A percentile compares a stretch with the other conserved stretches of the same genome.
These are phyloP conservation scores for Persicaria maculosa DNA, from an alignment of 148 eudicot genomes.

Conservation along the genomic window DNA sequence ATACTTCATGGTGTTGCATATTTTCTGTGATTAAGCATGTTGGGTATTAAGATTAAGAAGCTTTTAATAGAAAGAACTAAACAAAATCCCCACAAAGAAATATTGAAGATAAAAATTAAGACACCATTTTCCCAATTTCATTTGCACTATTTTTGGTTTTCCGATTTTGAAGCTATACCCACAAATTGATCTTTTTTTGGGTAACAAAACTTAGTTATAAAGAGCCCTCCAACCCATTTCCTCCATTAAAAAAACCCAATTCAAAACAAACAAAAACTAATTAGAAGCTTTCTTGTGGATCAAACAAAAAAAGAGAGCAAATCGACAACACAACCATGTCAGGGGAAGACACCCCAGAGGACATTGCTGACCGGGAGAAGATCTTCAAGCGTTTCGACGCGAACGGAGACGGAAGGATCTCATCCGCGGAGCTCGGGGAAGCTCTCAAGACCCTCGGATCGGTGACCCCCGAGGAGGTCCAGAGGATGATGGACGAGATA, in stretches of 20 bases:
- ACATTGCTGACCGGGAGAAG: slow-evolving; percentile 58
- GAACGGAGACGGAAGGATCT: slow-evolving; percentile 80
- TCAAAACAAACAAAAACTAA: not conserved
- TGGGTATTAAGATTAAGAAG: not conserved
- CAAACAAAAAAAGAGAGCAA: slow-evolving; percentile 1
- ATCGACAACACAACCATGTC: slow-evolving; percentile 29
- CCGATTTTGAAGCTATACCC: slow-evolving; percentile 25
- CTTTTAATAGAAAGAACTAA: not conserved
- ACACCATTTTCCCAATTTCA: not conserved
- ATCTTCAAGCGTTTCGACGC: slow-evolving; percentile 70
- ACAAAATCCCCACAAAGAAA: not conserved
- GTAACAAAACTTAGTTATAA: not conserved
- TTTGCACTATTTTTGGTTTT: slow-evolving; percentile 14
- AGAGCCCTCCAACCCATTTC: not conserved
- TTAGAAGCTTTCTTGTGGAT: not conserved
- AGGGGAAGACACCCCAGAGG: slow-evolving; percentile 42
- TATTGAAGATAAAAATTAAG: not conserved
- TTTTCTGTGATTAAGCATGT: not conserved
- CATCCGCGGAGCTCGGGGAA: slow-evolving; percentile 70
- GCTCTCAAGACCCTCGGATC: slow-evolving; percentile 65
- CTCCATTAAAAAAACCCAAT: not conserved
- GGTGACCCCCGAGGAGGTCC: slow-evolving; percentile 46
- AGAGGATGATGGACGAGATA: slow-evolving; percentile 64
- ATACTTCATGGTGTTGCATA: too few relatives aligned
- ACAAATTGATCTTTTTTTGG: not conserved